Conservation (phyloP, 2,329 filamentous ascomycete genomes). For the Geosmithia flava region DNA sequence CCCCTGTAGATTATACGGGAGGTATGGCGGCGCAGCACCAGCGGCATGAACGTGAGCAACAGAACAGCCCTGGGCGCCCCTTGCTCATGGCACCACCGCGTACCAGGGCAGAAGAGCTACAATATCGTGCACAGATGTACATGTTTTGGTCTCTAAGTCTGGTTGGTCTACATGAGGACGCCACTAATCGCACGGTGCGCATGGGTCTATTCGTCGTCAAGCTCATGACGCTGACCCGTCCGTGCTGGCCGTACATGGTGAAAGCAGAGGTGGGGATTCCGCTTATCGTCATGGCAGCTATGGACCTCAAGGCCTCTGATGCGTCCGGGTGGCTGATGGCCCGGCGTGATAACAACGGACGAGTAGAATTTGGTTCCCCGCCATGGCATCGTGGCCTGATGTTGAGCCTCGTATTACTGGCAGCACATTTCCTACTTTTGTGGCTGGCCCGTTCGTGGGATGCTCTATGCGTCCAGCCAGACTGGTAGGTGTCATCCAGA, state of each 20-base stretch:
- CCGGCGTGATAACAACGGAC: conserved; percentile 5
- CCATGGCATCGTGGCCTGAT: conserved; percentile 13
- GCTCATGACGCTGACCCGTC: conserved; percentile 47
- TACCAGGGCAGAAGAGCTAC: neutral
- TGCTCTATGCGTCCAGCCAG: conserved; percentile 16
- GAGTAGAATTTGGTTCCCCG: conserved; percentile 5
- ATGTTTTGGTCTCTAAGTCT: neutral
- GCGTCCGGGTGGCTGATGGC: conserved; percentile 4
- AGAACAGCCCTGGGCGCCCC: neutral
- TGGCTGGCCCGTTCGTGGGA: conserved; percentile 20
- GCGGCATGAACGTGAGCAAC: neutral
- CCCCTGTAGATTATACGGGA: neutral
- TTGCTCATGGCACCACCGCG: conserved; percentile 2
- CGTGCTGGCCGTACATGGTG: conserved; percentile 63
- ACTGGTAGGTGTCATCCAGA: neutral
- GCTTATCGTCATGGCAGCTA: conserved; percentile 53
- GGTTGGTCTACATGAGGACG: conserved; percentile 1
- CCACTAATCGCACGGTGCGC: conserved; percentile 19
- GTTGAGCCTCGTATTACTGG: conserved; percentile 16
- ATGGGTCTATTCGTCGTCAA: conserved; percentile 57
- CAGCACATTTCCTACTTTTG: conserved; percentile 18
- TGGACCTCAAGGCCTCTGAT: conserved; percentile 43
- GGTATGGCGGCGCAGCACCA: neutral
- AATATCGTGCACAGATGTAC: neutral
- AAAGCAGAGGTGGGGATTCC: conserved; percentile 53